Conservation (phyloP, 257 asterid genomes). For the Ophiorrhiza pumila region DNA sequence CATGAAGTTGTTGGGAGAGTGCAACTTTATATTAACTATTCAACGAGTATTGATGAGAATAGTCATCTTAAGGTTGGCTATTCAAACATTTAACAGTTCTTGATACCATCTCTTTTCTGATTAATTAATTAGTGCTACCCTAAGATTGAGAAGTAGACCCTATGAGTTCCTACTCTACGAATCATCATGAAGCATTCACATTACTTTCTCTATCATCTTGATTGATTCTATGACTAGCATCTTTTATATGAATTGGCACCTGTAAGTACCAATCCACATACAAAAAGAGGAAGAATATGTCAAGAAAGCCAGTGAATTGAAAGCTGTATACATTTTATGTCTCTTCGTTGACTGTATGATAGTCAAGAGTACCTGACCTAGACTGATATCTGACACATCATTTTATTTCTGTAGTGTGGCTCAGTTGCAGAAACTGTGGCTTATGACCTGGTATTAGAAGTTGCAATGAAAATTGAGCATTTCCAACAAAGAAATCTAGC, state of each 20-base stretch:
- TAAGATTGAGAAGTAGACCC: neutral
- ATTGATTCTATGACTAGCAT: neutral
- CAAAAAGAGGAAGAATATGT: neutral
- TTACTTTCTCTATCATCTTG: neutral
- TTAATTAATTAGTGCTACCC: neutral
- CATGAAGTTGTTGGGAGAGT: slow-evolving; percentile 51
- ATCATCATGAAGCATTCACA: neutral
- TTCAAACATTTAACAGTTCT: slow-evolving; percentile 4
- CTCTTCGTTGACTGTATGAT: neutral
- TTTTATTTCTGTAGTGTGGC: slow-evolving; percentile 37
- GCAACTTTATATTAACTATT: slow-evolving; percentile 43
- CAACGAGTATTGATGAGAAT: slow-evolving; percentile 41
- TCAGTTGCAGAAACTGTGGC: slow-evolving; percentile 59
- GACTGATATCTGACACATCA: slow-evolving; percentile 18
- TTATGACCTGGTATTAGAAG: slow-evolving; percentile 48
- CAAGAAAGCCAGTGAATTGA: neutral
- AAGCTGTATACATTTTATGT: neutral
- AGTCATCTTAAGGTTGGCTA: slow-evolving; percentile 43
- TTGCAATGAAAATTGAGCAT: slow-evolving; percentile 46
- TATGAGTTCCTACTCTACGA: neutral
- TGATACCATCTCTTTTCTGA: neutral
- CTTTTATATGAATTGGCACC: neutral
- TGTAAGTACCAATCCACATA: neutral
- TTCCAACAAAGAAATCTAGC: slow-evolving; percentile 44
- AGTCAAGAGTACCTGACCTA: neutral